Evolutionary conservation across 805 yeast species (phyloP).

Genomic region (Kurtzmaniella fragi): DNA sequence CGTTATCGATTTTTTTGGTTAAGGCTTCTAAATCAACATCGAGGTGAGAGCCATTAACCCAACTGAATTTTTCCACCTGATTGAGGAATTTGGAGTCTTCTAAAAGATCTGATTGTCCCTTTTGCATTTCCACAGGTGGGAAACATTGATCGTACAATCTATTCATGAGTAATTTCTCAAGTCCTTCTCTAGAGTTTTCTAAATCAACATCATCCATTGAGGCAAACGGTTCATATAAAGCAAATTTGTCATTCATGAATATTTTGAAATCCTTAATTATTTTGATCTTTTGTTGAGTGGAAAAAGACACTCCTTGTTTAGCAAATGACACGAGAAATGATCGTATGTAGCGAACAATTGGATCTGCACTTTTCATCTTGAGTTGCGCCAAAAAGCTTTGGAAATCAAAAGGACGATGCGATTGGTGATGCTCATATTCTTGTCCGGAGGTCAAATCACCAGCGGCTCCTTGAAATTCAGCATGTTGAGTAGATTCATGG

Average conservation of each 20-base stretch:
- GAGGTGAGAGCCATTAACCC: slow-evolving; percentile 71
- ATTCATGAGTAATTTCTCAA: slow-evolving; percentile 90
- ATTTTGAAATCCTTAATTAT: slow-evolving; percentile 70
- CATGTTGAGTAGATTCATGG: slow-evolving; percentile 4
- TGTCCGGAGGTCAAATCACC: not conserved
- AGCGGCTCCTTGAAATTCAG: slow-evolving; percentile 5
- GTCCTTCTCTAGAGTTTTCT: slow-evolving; percentile 79
- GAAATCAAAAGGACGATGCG: slow-evolving; percentile 67
- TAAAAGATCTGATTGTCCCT: slow-evolving; percentile 52
- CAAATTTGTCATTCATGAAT: slow-evolving; percentile 64
- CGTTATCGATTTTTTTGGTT: slow-evolving; percentile 23
- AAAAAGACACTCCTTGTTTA: slow-evolving; percentile 54
- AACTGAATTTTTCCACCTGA: slow-evolving; percentile 58
- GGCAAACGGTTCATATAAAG: slow-evolving; percentile 66
- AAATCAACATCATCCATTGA: slow-evolving; percentile 52
- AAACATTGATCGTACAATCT: slow-evolving; percentile 73
- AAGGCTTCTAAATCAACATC: slow-evolving; percentile 56
- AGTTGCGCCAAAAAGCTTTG: slow-evolving; percentile 71
- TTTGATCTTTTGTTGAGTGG: slow-evolving; percentile 72
- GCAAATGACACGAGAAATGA: slow-evolving; percentile 79
- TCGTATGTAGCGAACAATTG: slow-evolving; percentile 77
- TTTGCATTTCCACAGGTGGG: slow-evolving; percentile 57
- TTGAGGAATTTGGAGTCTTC: slow-evolving; percentile 50
- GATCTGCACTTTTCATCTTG: slow-evolving; percentile 75
- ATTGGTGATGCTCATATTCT: slow-evolving; percentile 28